Percentiles rank a stretch among this genome's conserved stretches.
Conservation (phyloP, 73 alveolate genomes). For the Paramecium bursaria region DNA sequence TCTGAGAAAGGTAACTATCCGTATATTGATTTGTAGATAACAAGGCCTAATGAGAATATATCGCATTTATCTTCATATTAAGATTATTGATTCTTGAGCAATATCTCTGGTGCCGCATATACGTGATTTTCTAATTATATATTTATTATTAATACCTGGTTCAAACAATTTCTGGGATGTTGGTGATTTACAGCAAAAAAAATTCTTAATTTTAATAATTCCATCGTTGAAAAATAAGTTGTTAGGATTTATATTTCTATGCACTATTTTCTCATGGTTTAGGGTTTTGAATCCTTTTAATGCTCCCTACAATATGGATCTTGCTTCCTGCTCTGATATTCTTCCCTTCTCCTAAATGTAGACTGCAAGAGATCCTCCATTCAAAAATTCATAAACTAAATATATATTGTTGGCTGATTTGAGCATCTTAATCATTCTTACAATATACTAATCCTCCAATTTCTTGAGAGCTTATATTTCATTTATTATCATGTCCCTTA, state of each 20-base stretch:
- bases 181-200: slow-evolving; percentile 67
- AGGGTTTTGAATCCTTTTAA: slow-evolving; percentile 65
- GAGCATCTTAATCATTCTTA: slow-evolving; percentile 68
- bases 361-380: slow-evolving; percentile 64
- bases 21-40: slow-evolving; percentile 13
- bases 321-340: slow-evolving; percentile 57
- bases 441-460: slow-evolving; percentile 65
- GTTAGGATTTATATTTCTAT: slow-evolving; percentile 62
- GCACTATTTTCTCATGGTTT: slow-evolving; percentile 57
- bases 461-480: slow-evolving; percentile 68
- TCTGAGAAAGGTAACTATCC: slow-evolving; percentile 54
- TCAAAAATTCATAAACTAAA: slow-evolving; percentile 62
- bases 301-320: slow-evolving; percentile 39
- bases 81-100: slow-evolving; percentile 25
- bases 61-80: slow-evolving; percentile 57
- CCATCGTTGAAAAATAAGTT: slow-evolving; percentile 54
- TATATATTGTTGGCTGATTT: slow-evolving; percentile 67
- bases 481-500: slow-evolving; percentile 68
- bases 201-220: slow-evolving; percentile 56
- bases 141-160: slow-evolving; percentile 35
- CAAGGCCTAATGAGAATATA: slow-evolving; percentile 39
- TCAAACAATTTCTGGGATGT: slow-evolving; percentile 46
- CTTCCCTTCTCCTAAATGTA: slow-evolving; percentile 47
- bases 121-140: slow-evolving; percentile 31
- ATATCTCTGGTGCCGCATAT: slow-evolving; percentile 64